phyloP scores from a whole-genome alignment of 208 protist species.

The Crithidia fasciculata region DNA sequence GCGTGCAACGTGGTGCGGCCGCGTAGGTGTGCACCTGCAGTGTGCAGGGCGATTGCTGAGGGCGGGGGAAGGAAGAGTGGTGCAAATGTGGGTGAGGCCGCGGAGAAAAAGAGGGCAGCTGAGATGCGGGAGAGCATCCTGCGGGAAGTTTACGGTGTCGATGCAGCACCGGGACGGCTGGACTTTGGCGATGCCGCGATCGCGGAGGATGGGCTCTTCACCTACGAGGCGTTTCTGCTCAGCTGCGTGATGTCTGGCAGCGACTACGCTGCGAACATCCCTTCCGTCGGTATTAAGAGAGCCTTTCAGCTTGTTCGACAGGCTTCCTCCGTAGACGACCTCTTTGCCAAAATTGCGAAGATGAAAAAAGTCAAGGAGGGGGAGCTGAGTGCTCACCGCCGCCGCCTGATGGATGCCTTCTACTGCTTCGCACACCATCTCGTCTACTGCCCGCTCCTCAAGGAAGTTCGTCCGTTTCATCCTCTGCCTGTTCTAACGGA shows the following conservation, averaged over 20 bases:
- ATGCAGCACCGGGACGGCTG: neutral
- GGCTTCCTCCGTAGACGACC: constrained; percentile 48
- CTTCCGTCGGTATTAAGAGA: constrained; percentile 94
- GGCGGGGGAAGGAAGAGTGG: neutral
- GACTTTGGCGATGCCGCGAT: neutral
- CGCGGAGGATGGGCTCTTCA: constrained; percentile 26
- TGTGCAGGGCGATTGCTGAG: neutral
- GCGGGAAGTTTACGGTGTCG: neutral
- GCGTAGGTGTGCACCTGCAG: constrained; percentile 30
- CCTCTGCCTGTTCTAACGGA: constrained; percentile 38
- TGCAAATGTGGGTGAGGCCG: no score
- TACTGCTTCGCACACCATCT: constrained; percentile 91
- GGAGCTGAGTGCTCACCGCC: constrained; percentile 57
- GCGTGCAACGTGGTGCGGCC: constrained; percentile 56
- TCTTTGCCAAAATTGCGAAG: constrained; percentile 47
- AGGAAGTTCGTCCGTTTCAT: constrained; percentile 48
- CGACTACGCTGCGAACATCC: constrained; percentile 95
- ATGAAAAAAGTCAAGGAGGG: constrained; percentile 65
- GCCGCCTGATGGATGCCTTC: constrained; percentile 64
- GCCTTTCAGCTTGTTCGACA: constrained; percentile 85
- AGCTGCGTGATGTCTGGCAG: constrained; percentile 97
- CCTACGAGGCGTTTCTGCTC: constrained; percentile 89
- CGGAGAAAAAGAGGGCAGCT: no score
- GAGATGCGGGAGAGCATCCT: no score
- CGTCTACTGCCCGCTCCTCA: constrained; percentile 75